A percentile compares a stretch with the other conserved stretches of the same genome.
Conservation (phyloP, 2,329 filamentous ascomycete genomes). For the Moelleriella libera region DNA sequence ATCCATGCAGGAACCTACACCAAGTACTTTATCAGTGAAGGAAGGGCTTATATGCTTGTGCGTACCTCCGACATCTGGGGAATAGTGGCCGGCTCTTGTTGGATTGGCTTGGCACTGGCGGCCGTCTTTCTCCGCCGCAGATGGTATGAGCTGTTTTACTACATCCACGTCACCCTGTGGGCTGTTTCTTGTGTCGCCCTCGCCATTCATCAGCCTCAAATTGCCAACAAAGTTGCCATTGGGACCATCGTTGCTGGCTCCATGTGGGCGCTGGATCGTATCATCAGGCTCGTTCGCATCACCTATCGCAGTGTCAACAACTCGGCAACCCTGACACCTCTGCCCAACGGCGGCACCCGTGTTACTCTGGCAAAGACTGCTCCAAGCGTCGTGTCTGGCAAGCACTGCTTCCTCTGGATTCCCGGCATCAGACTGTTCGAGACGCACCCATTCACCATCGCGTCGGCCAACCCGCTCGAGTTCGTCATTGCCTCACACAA, state of each 20-base stretch:
- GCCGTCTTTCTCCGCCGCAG: constrained; percentile 27
- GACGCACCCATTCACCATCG: constrained; percentile 51
- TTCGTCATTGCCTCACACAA: constrained; percentile 44
- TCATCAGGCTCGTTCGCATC: constrained; percentile 30
- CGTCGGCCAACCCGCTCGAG: constrained; percentile 35
- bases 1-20: constrained; percentile 31
- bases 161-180: constrained; percentile 35
- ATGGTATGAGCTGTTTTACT: constrained; percentile 43
- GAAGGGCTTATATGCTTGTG: constrained; percentile 17
- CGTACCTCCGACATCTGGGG: constrained; percentile 27
- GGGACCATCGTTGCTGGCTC: constrained; percentile 25
- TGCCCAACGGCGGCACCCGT: constrained; percentile 38
- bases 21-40: constrained; percentile 20
- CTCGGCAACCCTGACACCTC: constrained; percentile 34
- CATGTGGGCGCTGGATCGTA: constrained; percentile 37
- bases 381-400: constrained; percentile 32
- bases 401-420: constrained; percentile 52
- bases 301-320: constrained; percentile 33
- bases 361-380: constrained; percentile 38
- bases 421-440: constrained; percentile 40
- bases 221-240: constrained; percentile 25
- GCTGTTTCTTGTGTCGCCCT: constrained; percentile 31
- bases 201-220: constrained; percentile 35
- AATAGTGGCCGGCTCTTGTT: constrained; percentile 30
- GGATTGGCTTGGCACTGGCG: constrained; percentile 28